Percentiles rank a stretch among this genome's conserved stretches.
These are phyloP conservation scores for Xanthoconium separans DNA, from an alignment of 1,284 basidiomycete species.

Conservation along the genomic window DNA sequence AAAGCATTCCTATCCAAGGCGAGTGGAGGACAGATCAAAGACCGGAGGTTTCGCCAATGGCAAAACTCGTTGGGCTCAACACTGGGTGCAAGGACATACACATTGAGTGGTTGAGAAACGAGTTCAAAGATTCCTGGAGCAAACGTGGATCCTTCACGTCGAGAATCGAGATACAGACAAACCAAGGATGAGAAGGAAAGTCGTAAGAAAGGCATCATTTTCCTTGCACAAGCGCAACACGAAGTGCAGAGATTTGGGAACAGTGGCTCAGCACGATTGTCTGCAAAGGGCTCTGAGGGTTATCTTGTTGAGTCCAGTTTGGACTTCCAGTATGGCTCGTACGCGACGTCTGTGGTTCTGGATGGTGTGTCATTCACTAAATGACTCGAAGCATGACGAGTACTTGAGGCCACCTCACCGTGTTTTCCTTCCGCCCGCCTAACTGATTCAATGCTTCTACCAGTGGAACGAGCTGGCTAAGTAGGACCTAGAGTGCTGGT, in stretches of 20 bases:
- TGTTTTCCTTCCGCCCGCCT: neutral
- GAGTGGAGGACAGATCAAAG: neutral
- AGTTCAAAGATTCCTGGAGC: neutral
- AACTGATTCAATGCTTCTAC: neutral
- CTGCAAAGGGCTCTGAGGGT: neutral
- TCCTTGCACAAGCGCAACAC: neutral
- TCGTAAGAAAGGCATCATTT: neutral
- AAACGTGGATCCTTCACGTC: neutral
- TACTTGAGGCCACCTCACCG: neutral
- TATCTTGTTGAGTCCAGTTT: neutral
- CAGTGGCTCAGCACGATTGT: neutral
- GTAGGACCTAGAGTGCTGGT: neutral
- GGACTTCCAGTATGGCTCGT: neutral
- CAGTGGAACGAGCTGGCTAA: neutral
- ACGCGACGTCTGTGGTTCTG: neutral
- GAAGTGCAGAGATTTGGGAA: neutral
- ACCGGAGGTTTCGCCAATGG: neutral
- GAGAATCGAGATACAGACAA: neutral
- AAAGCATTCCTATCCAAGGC: neutral
- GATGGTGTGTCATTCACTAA: neutral
- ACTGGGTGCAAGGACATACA: no score
- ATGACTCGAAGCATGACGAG: neutral
- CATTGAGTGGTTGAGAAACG: neutral
- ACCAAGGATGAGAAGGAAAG: neutral
- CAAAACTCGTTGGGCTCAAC: neutral